phyloP scores from a whole-genome alignment of 2,329 filamentous ascomycete genomes.

The Fonsecaea monophora region DNA sequence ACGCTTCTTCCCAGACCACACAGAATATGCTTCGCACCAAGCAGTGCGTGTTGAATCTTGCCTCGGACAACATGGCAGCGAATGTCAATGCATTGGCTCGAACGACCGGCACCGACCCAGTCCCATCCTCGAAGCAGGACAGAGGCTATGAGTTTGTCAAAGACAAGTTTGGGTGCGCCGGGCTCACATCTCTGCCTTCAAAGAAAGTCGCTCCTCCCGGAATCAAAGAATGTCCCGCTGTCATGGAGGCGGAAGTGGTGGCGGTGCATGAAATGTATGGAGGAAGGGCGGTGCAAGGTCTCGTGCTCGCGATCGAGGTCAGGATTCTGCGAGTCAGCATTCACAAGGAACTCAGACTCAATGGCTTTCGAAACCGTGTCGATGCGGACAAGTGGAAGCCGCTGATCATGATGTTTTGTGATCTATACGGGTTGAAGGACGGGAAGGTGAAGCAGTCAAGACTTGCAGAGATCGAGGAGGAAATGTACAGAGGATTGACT shows the following conservation, averaged over 20 bases:
- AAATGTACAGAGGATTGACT: conserved; percentile 26
- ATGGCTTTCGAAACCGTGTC: conserved; percentile 49
- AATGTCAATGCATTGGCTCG: conserved; percentile 49
- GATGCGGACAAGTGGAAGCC: conserved; percentile 55
- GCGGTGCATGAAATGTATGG: conserved; percentile 45
- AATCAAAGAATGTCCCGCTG: conserved; percentile 51
- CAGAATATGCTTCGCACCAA: conserved; percentile 51
- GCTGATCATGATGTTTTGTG: conserved; percentile 55
- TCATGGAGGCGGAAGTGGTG: conserved; percentile 53
- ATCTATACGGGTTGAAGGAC: conserved; percentile 50
- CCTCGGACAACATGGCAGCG: conserved; percentile 46
- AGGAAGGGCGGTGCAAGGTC: conserved; percentile 43
- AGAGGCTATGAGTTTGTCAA: conserved; percentile 48
- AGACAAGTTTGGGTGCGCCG: conserved; percentile 48
- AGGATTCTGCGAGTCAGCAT: conserved; percentile 49
- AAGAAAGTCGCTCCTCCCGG: conserved; percentile 46
- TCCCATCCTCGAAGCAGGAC: conserved; percentile 37
- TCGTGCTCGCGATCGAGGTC: conserved; percentile 47
- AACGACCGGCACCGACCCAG: conserved; percentile 47
- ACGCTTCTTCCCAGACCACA: conserved; percentile 47
- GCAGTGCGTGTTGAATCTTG: conserved; percentile 54
- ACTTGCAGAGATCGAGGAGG: conserved; percentile 33
- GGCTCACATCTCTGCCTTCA: conserved; percentile 47
- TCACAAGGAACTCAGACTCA: conserved; percentile 45
- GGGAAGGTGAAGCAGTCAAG: conserved; percentile 26